Evolutionary conservation across 202 grass and related monocot species (phyloP), one percentile per base, ranked within the genome.

Genomic region (Tripidium arundinaceum): DNA sequence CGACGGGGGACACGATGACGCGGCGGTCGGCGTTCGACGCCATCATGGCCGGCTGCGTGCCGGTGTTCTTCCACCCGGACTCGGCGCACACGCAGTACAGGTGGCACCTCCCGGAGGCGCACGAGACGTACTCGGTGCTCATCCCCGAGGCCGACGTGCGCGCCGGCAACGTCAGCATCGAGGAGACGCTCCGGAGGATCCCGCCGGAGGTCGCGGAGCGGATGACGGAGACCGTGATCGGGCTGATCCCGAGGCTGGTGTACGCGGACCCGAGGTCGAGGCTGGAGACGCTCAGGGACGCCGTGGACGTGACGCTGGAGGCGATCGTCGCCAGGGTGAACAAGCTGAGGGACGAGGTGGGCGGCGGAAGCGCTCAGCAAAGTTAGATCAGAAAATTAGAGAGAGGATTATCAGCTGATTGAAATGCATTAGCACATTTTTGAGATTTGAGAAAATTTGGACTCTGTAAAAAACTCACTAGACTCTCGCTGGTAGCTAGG

Each of bases 11-110:
- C 74, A 82, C 77, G 15, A 79, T 65, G 58, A 94, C 89, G 4
- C 83, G 92, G 2, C 83, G 85, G 24, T 94, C 92, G 3, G 86
- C 89, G 22, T 94, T 94, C 49, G 89, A 94, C 78, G 85, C 92
- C 34, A 92, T 94, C 68, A 33, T 94, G 13, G 79, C 82, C 16
- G 87, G 89, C 28, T 94, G 92, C 76, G 83, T 94, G 71, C 92
- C 92, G 1, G 89, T 94, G 1, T 94, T 94, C 78, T 92, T 94
- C 79, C 86, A 94, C 43, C 79, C 38, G 21, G 63, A 45, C n/a
- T 94, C 89, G 1, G 87, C 92, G 15, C 74, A 92, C 55, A 59
- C 22, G 8, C 87, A 92, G 75, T 94, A 94, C 81, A 75, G 28
- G 62, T 91, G 87, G 92, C 85, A 91, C 70, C 85, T 94, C 4